Evolutionary conservation across 495 filamentous ascomycete genomes (phyloP).

Genomic region (Darksidea phi): DNA sequence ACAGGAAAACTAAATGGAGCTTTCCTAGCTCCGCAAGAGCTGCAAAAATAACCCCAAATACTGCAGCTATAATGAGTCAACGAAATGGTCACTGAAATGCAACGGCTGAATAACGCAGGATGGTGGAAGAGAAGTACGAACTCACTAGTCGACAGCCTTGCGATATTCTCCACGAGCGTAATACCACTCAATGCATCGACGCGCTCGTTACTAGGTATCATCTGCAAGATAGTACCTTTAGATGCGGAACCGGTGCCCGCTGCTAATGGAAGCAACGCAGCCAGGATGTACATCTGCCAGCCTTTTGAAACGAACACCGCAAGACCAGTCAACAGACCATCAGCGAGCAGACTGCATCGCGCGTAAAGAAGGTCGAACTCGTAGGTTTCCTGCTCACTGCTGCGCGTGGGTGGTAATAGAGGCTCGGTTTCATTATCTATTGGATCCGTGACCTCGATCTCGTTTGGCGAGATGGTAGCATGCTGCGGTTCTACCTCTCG

Average conservation of each 20-base stretch:
- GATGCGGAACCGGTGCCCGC: constrained; percentile 56
- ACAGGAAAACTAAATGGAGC: constrained; percentile 53
- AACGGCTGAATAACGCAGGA: not conserved
- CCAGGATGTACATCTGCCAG: constrained; percentile 57
- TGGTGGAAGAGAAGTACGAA: not conserved
- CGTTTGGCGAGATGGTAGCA: constrained; percentile 21
- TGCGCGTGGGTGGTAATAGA: constrained; percentile 32
- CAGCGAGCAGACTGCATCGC: constrained; percentile 52
- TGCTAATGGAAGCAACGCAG: constrained; percentile 52
- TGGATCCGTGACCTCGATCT: constrained; percentile 43
- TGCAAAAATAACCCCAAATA: constrained; percentile 57
- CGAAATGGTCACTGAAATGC: not conserved
- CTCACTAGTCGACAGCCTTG: constrained; percentile 47
- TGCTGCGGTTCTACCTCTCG: constrained; percentile 15
- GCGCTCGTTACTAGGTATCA: constrained; percentile 50
- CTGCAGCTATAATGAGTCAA: constrained; percentile 38
- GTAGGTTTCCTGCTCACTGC: constrained; percentile 44
- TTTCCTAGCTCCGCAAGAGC: constrained; percentile 51
- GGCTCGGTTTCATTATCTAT: constrained; percentile 49
- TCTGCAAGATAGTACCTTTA: constrained; percentile 58
- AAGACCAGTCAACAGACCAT: constrained; percentile 53
- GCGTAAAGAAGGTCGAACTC: constrained; percentile 58
- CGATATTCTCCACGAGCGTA: constrained; percentile 56
- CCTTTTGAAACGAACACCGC: constrained; percentile 50
- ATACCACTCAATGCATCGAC: constrained; percentile 57